A percentile compares a stretch with the other conserved stretches of the same genome.
phyloP scores from a whole-genome alignment of 495 filamentous ascomycete genomes.

The Podospora tetraspora region DNA sequence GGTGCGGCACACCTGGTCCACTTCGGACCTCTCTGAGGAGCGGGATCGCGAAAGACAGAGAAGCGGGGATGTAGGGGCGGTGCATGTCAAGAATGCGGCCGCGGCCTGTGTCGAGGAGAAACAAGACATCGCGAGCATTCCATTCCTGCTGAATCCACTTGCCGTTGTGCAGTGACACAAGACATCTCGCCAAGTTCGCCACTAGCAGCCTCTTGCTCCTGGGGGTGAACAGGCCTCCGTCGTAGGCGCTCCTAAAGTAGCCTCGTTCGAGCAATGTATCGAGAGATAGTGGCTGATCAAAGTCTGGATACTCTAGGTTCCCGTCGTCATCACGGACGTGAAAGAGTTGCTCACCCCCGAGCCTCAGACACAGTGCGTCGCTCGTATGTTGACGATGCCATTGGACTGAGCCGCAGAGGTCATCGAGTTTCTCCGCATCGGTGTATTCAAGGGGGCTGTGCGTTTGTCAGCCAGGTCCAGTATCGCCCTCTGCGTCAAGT shows the following conservation, averaged over 20 bases:
- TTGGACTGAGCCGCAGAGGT: background rate
- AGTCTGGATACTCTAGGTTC: background rate
- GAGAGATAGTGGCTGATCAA: background rate
- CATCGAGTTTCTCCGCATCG: background rate
- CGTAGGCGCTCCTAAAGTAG: background rate
- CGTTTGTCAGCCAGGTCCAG: too few relatives aligned
- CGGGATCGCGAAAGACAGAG: background rate
- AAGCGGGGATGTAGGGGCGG: background rate
- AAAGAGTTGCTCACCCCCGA: background rate
- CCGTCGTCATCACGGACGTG: background rate
- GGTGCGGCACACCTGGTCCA: background rate
- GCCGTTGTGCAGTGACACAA: background rate
- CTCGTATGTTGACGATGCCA: background rate
- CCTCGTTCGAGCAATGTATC: background rate
- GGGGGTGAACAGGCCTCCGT: background rate
- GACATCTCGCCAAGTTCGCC: background rate
- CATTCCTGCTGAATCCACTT: background rate
- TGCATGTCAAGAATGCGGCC: background rate
- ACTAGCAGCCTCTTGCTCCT: background rate
- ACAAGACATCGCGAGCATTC: background rate
- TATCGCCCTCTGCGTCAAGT: too few relatives aligned
- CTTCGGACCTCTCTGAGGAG: background rate
- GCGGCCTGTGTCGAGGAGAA: background rate
- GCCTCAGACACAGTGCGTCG: background rate
- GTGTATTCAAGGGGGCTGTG: background rate